Evolutionary conservation across 2,329 filamentous ascomycete species (phyloP), one percentile per base, ranked within the genome.

Genomic region (Epichloe amarillans): DNA sequence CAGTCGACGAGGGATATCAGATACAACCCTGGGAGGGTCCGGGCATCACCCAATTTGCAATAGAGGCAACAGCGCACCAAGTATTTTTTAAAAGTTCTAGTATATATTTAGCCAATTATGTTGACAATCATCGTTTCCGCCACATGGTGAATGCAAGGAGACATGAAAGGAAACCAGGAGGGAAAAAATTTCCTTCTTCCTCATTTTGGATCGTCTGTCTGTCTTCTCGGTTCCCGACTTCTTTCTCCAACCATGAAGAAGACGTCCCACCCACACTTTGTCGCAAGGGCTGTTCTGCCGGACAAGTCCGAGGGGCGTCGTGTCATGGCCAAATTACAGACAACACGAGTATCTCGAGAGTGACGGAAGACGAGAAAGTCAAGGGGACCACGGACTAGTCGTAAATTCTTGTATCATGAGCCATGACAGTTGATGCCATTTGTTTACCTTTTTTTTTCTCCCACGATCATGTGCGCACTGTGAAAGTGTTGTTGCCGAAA

Each of bases 71-170:
- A 40, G 45, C 50, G 35, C 39, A 47, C 35, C 26, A n/a, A n/a
- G n/a, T n/a, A 23, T 47, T n/a, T 3, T 14, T 54, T 55, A 50
- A 55, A 56, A 52, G 43, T 46, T 61, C 61, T 58, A 50, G 46
- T 64, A 65, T 56, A 64, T 64, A 64, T 61, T 58, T 53, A 52
- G 36, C 54, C 41, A 50, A 57, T 57, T 56, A 17, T 14, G 17
- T 36, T n/a, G 26, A 21, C n/a, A n/a, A 30, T 7, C 2, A 23
- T 33, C 3, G 19, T 7, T 21, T 35, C 23, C 19, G 1, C 37
- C 6, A 38, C 42, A 33, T 5, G 1, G 21, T 33, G 15, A 4
- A 33, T 15, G 23, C 42, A 21, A 11, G 23, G 26, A 33, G 10
- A 35, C 23, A 15, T 45, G n/a, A n/a, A n/a, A n/a, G n/a, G n/a